These are phyloP conservation scores for Ustilago shanxiensis DNA, from an alignment of 1,284 basidiomycete genomes.

Conservation along the genomic window DNA sequence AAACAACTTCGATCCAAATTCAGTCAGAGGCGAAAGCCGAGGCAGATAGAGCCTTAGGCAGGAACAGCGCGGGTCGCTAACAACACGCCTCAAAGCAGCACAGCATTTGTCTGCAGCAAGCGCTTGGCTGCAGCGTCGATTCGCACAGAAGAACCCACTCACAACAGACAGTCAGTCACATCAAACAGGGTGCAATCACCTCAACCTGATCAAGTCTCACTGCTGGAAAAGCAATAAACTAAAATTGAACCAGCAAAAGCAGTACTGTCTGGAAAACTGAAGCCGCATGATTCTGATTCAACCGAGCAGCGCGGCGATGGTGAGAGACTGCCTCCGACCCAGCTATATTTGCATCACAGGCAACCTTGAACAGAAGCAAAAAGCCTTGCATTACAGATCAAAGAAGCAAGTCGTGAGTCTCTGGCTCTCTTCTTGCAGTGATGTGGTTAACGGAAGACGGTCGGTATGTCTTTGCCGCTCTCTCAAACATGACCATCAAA, in stretches of 20 bases:
- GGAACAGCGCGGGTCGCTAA: too few species aligned
- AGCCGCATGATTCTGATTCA: neutral
- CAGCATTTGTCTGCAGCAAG: neutral
- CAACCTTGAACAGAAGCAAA: too few species aligned
- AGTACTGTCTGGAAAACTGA: neutral
- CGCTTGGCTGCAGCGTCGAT: slow-evolving; percentile 6
- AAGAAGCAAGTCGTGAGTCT: too few species aligned
- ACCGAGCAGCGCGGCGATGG: neutral
- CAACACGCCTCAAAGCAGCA: neutral
- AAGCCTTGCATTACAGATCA: too few species aligned
- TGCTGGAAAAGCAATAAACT: neutral
- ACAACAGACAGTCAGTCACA: neutral
- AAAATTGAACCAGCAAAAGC: neutral
- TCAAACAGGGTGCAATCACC: too few species aligned
- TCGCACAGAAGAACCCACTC: neutral
- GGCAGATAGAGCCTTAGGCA: too few species aligned
- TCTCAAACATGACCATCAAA: too few species aligned
- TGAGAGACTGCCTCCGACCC: neutral
- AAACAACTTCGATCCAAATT: neutral
- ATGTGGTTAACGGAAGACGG: too few species aligned
- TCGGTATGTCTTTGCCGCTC: too few species aligned
- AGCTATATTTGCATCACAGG: too few species aligned
- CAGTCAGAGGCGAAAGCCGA: neutral
- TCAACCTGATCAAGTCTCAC: too few species aligned
- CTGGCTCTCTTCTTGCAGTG: too few species aligned